phyloP scores from a whole-genome alignment of 129 eudicot species.

The carrot (Daucus carota) region DH1_v3.0 NC_030385.2:3120001-3120500 shows the following conservation, averaged over 20 bases:
- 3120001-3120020: conserved; percentile 68
- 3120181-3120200: neutral
- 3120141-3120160: neutral
- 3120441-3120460: neutral
- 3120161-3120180: neutral
- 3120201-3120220: neutral
- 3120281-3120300: no score
- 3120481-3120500: neutral
- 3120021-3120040: no score
- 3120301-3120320: no score
- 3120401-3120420: neutral
- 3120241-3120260: neutral
- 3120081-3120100: conserved; percentile 3
- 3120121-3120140: neutral
- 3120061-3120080: conserved; percentile 13
- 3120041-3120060: conserved; percentile 5
- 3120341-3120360: neutral
- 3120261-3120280: neutral
- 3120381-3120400: neutral
- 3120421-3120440: no score
- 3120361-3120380: neutral
- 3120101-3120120: neutral
- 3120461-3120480: neutral
- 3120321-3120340: neutral
- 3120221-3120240: neutral